phyloP scores from a whole-genome alignment of 306 rosid genomes.

The Amphicarpaea edgeworthii region DNA sequence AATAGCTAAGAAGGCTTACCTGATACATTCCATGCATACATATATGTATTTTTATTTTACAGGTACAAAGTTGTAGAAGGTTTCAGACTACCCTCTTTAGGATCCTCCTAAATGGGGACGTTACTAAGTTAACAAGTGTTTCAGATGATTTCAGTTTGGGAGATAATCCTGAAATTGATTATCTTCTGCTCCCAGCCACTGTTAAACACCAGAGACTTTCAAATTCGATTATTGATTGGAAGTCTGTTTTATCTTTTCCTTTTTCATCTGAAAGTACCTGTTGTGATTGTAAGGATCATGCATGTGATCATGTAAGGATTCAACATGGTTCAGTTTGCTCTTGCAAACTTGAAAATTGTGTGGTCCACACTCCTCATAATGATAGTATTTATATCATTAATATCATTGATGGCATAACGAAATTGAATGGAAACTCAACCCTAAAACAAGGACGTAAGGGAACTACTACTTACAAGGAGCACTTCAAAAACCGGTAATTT shows the following conservation, averaged over 20 bases:
- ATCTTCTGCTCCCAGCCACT: slow-evolving; percentile 74
- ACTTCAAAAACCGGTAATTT: slow-evolving; percentile 45
- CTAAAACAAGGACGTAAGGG: slow-evolving; percentile 23
- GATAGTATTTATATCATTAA: slow-evolving; percentile 53
- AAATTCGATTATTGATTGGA: slow-evolving; percentile 57
- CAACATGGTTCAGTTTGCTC: slow-evolving; percentile 59
- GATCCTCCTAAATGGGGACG: slow-evolving; percentile 46
- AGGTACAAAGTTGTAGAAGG: slow-evolving; percentile 61
- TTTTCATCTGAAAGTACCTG: slow-evolving; percentile 38
- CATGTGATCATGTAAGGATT: slow-evolving; percentile 43
- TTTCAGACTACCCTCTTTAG: slow-evolving; percentile 62
- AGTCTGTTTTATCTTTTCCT: slow-evolving; percentile 43
- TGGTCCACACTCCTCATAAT: slow-evolving; percentile 72
- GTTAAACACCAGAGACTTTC: slow-evolving; percentile 24
- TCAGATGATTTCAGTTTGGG: slow-evolving; percentile 43
- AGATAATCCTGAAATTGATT: slow-evolving; percentile 58
- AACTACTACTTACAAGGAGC: slow-evolving; percentile 57
- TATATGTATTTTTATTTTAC: slow-evolving; percentile 8
- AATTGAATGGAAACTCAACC: slow-evolving; percentile 65
- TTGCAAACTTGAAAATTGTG: slow-evolving; percentile 64
- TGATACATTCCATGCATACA: not conserved
- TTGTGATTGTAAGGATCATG: slow-evolving; percentile 34
- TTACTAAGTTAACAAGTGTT: slow-evolving; percentile 32
- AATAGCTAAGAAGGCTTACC: not conserved
- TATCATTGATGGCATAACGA: not conserved